Evolutionary conservation across 192 early-diverging fungal species (phyloP), one percentile per base, ranked within the genome.

Genomic region (Podila clonocystis): DNA sequence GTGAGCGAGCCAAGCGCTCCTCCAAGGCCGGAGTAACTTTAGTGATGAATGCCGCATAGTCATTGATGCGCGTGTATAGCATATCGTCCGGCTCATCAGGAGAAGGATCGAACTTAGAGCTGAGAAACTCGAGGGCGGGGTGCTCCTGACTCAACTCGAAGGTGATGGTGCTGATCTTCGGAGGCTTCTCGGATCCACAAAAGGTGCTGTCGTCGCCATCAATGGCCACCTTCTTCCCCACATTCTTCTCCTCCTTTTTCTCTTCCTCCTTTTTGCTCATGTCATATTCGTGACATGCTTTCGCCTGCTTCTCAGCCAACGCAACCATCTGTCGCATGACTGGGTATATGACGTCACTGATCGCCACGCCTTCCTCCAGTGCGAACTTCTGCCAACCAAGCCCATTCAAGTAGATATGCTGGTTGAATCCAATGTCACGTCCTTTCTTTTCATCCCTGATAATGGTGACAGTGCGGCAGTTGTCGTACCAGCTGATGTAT

Each of bases 21-120:
- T 76, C 74, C 8, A 76, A 57, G 24, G 66, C 67, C 12, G 65
- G 65, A 11, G 58, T n/a, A 11, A 76, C 63, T 1, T 20, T 65
- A 20, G 13, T 61, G 26, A 76, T 59, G 50, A 76, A 76, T 19
- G 65, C 17, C 6, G 74, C 62, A 33, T 76, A 69, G 28, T 59
- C 55, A n/a, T 60, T 45, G 31, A 76, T 76, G 24, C 74, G 74
- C 2, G 58, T 50, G n/a, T 31, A 60, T 5, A 65, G n/a, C 20
- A 36, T 36, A 9, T 63, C 50, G 6, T 28, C 29, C 17, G 29
- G 57, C 15, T 2, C 1, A 4, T 19, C 13, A 15, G 66, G 50
- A 4, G 57, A 17, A 9, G 65, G 36, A 36, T 36, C 36, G 36
- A 36, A 36, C 24, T 41, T 63, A 15, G 74, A 60, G 1, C 74